Evolutionary conservation across 176 grass and related monocot species (phyloP).

Genomic region (Puccinellia tenuiflora): DNA sequence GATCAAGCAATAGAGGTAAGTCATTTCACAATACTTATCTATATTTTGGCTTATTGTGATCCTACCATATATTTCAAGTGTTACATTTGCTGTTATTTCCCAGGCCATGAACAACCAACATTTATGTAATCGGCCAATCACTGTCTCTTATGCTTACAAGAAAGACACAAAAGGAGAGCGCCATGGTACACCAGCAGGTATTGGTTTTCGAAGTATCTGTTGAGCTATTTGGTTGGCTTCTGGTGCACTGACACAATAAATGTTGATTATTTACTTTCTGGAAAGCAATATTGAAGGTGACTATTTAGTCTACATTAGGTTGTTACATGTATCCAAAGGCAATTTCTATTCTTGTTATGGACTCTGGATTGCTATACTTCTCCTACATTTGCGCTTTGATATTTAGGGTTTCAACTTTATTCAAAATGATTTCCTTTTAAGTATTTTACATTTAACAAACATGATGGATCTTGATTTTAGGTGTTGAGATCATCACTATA

Average conservation of each 20-base stretch:
- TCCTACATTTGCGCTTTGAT: not conserved
- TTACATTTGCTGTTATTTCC: constrained; percentile 11
- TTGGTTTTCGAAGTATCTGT: not conserved
- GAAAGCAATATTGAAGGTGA: not conserved
- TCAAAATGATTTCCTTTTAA: not conserved
- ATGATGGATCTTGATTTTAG: constrained; percentile 3
- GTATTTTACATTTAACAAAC: not conserved
- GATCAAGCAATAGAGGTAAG: constrained; percentile 94
- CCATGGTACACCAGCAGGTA: constrained; percentile 86
- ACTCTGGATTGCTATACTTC: not conserved
- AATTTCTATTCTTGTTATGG: not conserved
- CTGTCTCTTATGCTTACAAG: constrained; percentile 96
- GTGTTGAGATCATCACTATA: not conserved
- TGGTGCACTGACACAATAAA: not conserved
- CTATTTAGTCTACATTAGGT: not conserved
- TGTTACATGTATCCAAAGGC: not conserved
- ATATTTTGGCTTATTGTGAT: constrained; percentile 9
- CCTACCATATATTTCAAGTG: not conserved
- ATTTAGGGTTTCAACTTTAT: not conserved
- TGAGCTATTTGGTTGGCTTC: not conserved
- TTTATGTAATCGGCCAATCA: constrained; percentile 87
- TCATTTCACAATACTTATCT: not conserved
- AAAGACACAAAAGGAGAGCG: constrained; percentile 93
- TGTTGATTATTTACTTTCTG: not conserved
- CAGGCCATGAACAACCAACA: constrained; percentile 94